Base-by-base conservation (phyloP, 495 filamentous ascomycete species). In the Tuber aestivum region DNA sequence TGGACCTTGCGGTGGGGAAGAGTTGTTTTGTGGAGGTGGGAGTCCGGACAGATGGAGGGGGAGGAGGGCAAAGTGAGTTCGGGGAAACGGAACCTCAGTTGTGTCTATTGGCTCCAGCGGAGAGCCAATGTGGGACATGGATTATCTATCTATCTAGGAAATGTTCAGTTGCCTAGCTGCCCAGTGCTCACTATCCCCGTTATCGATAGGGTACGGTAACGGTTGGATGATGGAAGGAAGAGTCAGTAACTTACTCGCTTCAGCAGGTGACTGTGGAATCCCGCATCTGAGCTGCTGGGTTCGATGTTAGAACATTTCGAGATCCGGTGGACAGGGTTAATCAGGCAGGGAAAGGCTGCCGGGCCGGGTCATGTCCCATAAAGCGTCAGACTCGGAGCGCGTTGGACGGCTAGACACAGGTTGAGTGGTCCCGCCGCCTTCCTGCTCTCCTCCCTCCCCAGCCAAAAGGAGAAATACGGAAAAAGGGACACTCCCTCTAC, bases 41-140 rank as follows among this genome's bases (percentile, higher is more conserved):
- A 74, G 48, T 23, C 50, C 78, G 78, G 78, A 72, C 78, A 79
- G 75, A 79, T 50, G 78, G 78, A 79, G 78, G 76, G 41, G 50
- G 70, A 79, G 75, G 76, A 70, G 70, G 70, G 27, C 38, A 45
- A 70, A 27, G 69, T 41, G 72, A 70, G 69, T 70, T 79, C 78
- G 78, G 78, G 70, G 77, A 42, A 79, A 79, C 74, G 78, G 78
- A 79, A 72, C 76, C 18, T 70, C 48, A 20, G 45, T 65, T 65
- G 56, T 65, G 56, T 32, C n/a, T 65, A 32, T n/a, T 32, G 56
- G 18, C 27, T 27, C n/a, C n/a, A 32, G 56, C 5, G n/a, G 16
- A 65, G 56, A n/a, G 56, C 3, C 6, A 32, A 65, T 65, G 56
- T 65, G 27, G 56, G 56, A 32, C 56, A 65, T 32, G n/a, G 56